phyloP scores from a whole-genome alignment of 768 basidiomycete genomes.

The Boletus rubropictus region DNA sequence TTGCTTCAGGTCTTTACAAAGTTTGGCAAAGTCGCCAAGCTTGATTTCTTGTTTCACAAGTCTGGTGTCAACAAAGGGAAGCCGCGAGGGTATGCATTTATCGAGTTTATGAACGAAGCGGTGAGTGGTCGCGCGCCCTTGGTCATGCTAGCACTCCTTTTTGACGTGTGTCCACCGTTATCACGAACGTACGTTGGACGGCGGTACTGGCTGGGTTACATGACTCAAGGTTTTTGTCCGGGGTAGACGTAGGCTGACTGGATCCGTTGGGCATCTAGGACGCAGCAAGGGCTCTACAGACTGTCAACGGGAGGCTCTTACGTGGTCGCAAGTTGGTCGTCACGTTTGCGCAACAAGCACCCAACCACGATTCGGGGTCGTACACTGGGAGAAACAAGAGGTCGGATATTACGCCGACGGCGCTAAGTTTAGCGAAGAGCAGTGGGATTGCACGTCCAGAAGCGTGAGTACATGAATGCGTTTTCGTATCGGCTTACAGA shows the following conservation, averaged over 20 bases:
- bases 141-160: constrained; percentile 14
- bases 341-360: constrained; percentile 88
- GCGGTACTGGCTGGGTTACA: constrained; percentile 13
- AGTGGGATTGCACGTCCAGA: constrained; percentile 44
- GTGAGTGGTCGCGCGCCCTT: constrained; percentile 48
- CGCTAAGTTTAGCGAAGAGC: constrained; percentile 82
- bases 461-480: constrained; percentile 33
- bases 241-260: constrained; percentile 15
- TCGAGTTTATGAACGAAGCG: constrained; percentile 75
- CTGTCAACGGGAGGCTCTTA: constrained; percentile 72
- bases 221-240: constrained; percentile 18
- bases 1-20: constrained; percentile 87
- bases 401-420: constrained; percentile 70
- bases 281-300: constrained; percentile 67
- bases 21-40: constrained; percentile 86
- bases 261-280: constrained; percentile 51
- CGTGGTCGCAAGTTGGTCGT: constrained; percentile 86
- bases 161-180: constrained; percentile 25
- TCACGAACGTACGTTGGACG: constrained; percentile 19
- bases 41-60: constrained; percentile 96
- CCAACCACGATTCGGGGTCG: constrained; percentile 32
- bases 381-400: constrained; percentile 35
- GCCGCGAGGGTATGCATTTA: constrained; percentile 91
- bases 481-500: constrained; percentile 7
- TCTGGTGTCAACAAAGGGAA: constrained; percentile 83